Percentiles rank a stretch among this genome's conserved stretches.
Conservation (phyloP, 495 filamentous ascomycete genomes). For the Opeltia flavorubescens region DNA sequence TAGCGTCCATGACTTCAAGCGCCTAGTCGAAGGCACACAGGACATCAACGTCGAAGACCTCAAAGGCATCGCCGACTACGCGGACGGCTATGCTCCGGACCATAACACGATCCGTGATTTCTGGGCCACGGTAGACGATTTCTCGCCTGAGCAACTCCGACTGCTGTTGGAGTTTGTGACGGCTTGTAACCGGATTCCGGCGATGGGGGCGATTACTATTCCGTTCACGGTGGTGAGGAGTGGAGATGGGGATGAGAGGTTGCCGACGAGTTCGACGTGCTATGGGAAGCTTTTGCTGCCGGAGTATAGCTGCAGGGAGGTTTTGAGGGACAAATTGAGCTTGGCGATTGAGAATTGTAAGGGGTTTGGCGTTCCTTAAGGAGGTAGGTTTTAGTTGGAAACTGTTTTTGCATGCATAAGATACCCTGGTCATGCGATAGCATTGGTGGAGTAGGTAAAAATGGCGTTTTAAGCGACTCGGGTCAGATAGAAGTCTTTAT, state of each 20-base stretch:
- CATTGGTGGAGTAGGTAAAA: too few species aligned
- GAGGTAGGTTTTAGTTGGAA: too few species aligned
- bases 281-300: constrained; percentile 77
- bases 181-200: constrained; percentile 77
- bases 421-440: too few species aligned
- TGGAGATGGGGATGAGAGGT: constrained; percentile 47
- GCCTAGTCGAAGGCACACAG: constrained; percentile 66
- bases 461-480: too few species aligned
- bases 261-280: constrained; percentile 80
- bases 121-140: constrained; percentile 63
- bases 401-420: too few species aligned
- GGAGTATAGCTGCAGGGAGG: constrained; percentile 56
- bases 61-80: constrained; percentile 54
- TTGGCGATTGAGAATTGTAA: constrained; percentile 80
- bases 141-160: constrained; percentile 29
- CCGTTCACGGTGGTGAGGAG: constrained; percentile 74
- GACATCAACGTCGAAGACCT: constrained; percentile 63
- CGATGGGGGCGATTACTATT: constrained; percentile 64
- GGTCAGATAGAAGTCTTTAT: too few species aligned
- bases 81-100: constrained; percentile 55
- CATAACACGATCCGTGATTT: constrained; percentile 62
- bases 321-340: constrained; percentile 56
- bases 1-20: constrained; percentile 53
- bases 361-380: constrained; percentile 56
- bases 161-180: constrained; percentile 87